Percentiles rank a stretch among this genome's conserved stretches.
phyloP scores from a whole-genome alignment of 257 asterid genomes.

The Scutellaria barbata region DNA sequence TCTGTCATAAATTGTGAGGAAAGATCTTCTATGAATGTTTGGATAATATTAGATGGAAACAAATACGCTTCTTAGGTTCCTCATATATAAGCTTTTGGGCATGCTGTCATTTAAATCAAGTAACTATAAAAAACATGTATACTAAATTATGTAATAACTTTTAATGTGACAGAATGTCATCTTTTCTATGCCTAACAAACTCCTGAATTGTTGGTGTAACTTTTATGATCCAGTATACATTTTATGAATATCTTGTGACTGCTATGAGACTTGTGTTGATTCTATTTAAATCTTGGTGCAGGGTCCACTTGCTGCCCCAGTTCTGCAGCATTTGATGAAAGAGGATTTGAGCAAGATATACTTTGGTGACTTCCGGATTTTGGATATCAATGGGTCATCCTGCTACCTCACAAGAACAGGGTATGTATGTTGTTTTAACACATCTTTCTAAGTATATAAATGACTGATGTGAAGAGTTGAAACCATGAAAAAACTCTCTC shows the following conservation, averaged over 20 bases:
- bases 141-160: background rate
- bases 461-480: background rate
- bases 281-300: constrained; percentile 43
- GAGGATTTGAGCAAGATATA: constrained; percentile 88
- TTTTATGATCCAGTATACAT: background rate
- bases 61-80: background rate
- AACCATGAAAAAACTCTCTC: background rate
- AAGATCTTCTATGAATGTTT: background rate
- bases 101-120: background rate
- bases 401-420: constrained; percentile 98
- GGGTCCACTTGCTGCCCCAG: constrained; percentile 98
- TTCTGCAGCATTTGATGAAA: constrained; percentile 84
- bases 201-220: background rate
- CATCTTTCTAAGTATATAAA: background rate
- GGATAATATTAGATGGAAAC: background rate
- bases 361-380: constrained; percentile 78
- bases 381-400: constrained; percentile 77
- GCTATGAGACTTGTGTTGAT: constrained; percentile 10
- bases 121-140: background rate
- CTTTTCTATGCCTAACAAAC: background rate
- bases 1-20: constrained; percentile 9
- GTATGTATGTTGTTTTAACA: constrained; percentile 61
- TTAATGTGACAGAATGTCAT: background rate
- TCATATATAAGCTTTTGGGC: background rate
- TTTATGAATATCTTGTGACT: background rate